Evolutionary conservation across 768 basidiomycete species (phyloP), one percentile per base, ranked within the genome.

Genomic region (Royoungia palumana): DNA sequence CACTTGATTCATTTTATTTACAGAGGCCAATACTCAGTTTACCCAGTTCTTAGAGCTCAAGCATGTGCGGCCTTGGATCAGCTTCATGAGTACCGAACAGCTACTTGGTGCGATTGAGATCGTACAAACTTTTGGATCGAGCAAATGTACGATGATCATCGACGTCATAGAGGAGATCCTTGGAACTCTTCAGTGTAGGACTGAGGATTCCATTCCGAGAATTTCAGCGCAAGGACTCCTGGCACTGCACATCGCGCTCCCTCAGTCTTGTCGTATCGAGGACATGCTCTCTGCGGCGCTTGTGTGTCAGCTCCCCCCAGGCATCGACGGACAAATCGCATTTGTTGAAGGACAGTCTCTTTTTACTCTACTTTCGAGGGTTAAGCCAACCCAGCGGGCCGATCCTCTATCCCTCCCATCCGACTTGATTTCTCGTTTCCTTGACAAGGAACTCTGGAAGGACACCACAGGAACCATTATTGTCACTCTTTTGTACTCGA

Each of bases 61-160:
- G 11, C 28, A 39, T 42, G 52, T 28, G 5, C 49, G 35, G 0
- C 54, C 53, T 13, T 90, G 87, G 87, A 68, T 85, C 36, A 72
- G 69, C 35, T 85, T 77, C 56, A 73, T 85, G 56, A 61, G 69
- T 6, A 57, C 65, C 3, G 55, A 66, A 3, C 72, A 74, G 14
- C 60, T 82, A 3, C 65, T 80, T 4, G 53, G 62, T 6, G 65
- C 79, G 6, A 57, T 89, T 11, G 76, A 80, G 54, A 48, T 65
- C 7, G 52, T 77, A 41, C 55, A 56, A 17, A 37, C 43, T 6
- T 44, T 47, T 4, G 53, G 54, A 19, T 35, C 36, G 9, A 34
- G 24, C 36, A 19, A 49, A 6, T 14, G 32, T 19, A 2, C 39
- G 3, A n/a, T 40, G 10, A 46, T 55, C 16, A 28, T 47, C 22